A percentile compares a stretch with the other conserved stretches of the same genome.
Evolutionary conservation across 2,329 filamentous ascomycete genomes (phyloP).

Genomic region (Cryphonectria nitschkei): DNA sequence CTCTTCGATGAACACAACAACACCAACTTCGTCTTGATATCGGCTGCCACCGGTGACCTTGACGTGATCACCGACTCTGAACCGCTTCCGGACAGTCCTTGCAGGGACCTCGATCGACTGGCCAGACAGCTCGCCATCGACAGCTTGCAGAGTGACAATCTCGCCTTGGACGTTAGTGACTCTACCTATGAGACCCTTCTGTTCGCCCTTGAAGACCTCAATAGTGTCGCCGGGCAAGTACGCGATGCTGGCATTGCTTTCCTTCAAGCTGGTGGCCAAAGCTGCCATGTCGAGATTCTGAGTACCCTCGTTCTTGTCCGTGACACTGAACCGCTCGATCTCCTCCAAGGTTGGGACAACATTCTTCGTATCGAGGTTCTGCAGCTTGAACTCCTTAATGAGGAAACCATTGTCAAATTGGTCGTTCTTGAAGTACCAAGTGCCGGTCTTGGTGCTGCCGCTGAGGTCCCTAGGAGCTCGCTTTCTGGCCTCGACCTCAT

Average conservation of each 20-base stretch:
- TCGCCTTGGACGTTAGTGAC: constrained; percentile 86
- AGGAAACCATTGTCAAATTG: constrained; percentile 92
- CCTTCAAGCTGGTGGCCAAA: constrained; percentile 86
- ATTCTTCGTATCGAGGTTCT: constrained; percentile 81
- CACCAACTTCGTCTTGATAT: constrained; percentile 93
- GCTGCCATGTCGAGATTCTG: constrained; percentile 93
- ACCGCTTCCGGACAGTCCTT: constrained; percentile 89
- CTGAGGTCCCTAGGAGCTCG: constrained; percentile 68
- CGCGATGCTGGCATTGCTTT: constrained; percentile 76
- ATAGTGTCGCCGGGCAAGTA: constrained; percentile 96
- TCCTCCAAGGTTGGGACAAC: constrained; percentile 94
- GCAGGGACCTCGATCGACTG: constrained; percentile 91
- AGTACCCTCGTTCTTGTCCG: constrained; percentile 80
- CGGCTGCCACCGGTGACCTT: constrained; percentile 97
- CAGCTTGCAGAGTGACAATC: constrained; percentile 87
- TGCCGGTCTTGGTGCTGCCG: constrained; percentile 75
- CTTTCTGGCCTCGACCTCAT: constrained; percentile 89
- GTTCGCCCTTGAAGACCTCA: constrained; percentile 93
- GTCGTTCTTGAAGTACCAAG: constrained; percentile 84
- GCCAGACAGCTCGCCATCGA: constrained; percentile 78
- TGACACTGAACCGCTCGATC: constrained; percentile 89
- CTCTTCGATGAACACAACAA: constrained; percentile 91
- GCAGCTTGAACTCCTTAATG: constrained; percentile 91
- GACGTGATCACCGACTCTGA: constrained; percentile 93
- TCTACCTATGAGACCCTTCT: constrained; percentile 86